Conservation (phyloP, 306 rosid genomes). For the Herpetospermum pedunculosum region DNA sequence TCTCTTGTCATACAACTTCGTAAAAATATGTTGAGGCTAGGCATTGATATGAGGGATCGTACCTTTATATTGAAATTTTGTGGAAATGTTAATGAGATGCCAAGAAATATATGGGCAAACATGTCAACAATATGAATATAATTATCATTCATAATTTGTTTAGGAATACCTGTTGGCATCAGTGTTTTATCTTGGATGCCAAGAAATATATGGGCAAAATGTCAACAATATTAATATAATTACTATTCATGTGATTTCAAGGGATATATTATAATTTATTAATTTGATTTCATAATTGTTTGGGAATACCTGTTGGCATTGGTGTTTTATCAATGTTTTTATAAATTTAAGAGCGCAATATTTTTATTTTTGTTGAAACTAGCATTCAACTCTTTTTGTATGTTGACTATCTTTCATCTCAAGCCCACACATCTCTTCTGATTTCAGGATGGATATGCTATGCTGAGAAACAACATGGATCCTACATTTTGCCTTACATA, state of each 20-base stretch:
- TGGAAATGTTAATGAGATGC: background rate
- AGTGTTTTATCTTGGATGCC: background rate
- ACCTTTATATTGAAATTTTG: background rate
- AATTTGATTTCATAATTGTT: background rate
- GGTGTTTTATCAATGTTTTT: background rate
- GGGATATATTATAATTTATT: background rate
- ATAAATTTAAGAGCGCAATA: background rate
- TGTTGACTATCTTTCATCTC: background rate
- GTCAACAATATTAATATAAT: background rate
- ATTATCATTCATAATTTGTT: background rate
- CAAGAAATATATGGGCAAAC: too few relatives aligned
- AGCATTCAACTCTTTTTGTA: background rate
- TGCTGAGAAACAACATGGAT: slow-evolving; percentile 93
- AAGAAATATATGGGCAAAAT: background rate
- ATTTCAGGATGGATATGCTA: slow-evolving; percentile 94
- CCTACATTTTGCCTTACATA: slow-evolving; percentile 69
- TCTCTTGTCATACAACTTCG: background rate
- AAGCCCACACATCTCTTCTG: background rate
- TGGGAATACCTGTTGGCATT: background rate
- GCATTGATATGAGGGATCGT: background rate
- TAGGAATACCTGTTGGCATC: background rate
- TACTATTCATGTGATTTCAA: background rate
- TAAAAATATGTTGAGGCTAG: background rate
- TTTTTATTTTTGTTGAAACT: background rate
- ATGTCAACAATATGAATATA: too few relatives aligned